Conservation (phyloP, 352 stramenopile species). For the Phytophthora ohioensis region DNA sequence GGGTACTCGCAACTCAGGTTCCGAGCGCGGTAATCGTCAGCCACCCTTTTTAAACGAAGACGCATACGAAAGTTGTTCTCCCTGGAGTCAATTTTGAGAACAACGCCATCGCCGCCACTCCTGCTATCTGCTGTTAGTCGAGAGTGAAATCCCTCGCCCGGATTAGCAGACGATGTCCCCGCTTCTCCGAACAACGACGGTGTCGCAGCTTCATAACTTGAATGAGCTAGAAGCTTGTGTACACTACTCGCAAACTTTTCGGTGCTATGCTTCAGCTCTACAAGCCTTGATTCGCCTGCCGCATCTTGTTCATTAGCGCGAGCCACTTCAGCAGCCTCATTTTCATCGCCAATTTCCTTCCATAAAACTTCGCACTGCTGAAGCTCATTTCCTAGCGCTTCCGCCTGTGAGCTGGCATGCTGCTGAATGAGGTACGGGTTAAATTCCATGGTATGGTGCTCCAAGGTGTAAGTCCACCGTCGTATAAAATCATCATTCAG, state of each 20-base stretch:
- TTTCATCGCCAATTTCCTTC: slow-evolving; percentile 61
- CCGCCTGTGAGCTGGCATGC: slow-evolving; percentile 54
- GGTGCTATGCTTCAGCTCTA: slow-evolving; percentile 72
- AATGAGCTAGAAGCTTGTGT: slow-evolving; percentile 70
- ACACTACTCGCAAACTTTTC: slow-evolving; percentile 84
- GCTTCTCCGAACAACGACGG: slow-evolving; percentile 16
- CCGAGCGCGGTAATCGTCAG: slow-evolving; percentile 69
- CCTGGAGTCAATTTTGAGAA: slow-evolving; percentile 72
- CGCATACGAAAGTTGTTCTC: slow-evolving; percentile 86
- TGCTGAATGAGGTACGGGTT: slow-evolving; percentile 78
- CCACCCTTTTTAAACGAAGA: slow-evolving; percentile 69
- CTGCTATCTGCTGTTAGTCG: not conserved
- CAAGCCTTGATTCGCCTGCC: slow-evolving; percentile 53
- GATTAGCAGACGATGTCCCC: slow-evolving; percentile 1
- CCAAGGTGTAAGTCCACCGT: slow-evolving; percentile 56
- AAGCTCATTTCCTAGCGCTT: slow-evolving; percentile 60
- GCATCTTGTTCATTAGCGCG: slow-evolving; percentile 38
- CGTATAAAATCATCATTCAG: slow-evolving; percentile 54
- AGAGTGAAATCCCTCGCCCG: not conserved
- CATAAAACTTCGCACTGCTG: slow-evolving; percentile 61
- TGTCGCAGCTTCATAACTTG: slow-evolving; percentile 20
- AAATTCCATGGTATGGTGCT: slow-evolving; percentile 61
- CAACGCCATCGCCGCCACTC: slow-evolving; percentile 32
- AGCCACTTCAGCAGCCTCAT: slow-evolving; percentile 39
- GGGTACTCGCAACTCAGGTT: slow-evolving; percentile 74